A percentile compares a stretch with the other conserved stretches of the same genome.
Conservation (phyloP, 495 filamentous ascomycete species). For the Parachaetomium inaequale region DNA sequence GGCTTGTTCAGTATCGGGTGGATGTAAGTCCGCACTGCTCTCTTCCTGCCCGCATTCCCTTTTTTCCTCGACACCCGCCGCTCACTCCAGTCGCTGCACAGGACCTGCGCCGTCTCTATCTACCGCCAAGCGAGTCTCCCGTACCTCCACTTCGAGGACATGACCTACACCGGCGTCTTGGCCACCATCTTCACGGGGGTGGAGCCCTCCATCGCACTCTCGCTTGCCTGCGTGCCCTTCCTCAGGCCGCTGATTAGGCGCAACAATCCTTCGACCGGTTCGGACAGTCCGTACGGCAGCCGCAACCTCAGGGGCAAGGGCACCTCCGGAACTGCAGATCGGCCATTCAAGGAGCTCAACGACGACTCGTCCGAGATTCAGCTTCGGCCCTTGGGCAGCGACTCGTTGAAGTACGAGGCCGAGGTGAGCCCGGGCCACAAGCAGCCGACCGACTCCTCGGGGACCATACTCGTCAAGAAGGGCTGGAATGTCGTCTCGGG, state of each 20-base stretch:
- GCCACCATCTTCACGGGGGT: conserved; percentile 30
- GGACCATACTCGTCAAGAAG: conserved; percentile 15
- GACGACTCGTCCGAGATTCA: conserved; percentile 33
- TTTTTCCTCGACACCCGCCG: not conserved
- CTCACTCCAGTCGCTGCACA: not conserved
- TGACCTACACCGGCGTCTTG: conserved; percentile 26
- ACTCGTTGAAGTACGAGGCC: conserved; percentile 16
- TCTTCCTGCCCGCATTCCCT: not conserved
- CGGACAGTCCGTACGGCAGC: conserved; percentile 13
- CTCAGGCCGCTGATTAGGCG: conserved; percentile 27
- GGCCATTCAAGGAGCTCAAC: conserved; percentile 27
- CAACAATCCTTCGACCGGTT: not conserved
- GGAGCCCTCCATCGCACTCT: conserved; percentile 30
- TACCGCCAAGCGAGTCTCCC: conserved; percentile 25
- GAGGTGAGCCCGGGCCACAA: conserved; percentile 8
- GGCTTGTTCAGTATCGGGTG: conserved; percentile 20
- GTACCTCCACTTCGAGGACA: conserved; percentile 28
- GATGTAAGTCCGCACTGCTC: conserved; percentile 13
- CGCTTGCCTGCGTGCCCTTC: conserved; percentile 28
- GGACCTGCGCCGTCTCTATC: conserved; percentile 31
- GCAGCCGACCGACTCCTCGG: not conserved
- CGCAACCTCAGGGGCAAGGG: conserved; percentile 12
- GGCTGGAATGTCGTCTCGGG: conserved; percentile 10
- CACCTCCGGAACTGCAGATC: not conserved
- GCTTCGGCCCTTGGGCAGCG: conserved; percentile 21